A percentile compares a stretch with the other conserved stretches of the same genome.
These are phyloP conservation scores for Arthromyces matolae DNA, from an alignment of 768 basidiomycete species.

Conservation along the genomic window DNA sequence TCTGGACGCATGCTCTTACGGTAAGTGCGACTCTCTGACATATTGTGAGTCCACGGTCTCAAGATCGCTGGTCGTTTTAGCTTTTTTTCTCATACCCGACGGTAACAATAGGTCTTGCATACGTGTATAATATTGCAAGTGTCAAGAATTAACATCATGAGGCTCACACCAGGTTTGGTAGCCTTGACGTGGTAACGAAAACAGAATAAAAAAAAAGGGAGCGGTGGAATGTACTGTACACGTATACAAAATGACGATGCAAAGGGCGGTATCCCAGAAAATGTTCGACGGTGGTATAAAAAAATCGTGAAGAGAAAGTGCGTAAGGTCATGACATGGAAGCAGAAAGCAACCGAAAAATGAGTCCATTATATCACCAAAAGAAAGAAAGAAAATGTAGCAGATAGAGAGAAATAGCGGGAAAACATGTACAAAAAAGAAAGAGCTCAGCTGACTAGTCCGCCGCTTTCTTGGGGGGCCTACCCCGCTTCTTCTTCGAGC, in stretches of 20 bases:
- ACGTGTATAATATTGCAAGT: conserved; percentile 13
- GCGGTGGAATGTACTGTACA: conserved; percentile 16
- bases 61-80: conserved; percentile 9
- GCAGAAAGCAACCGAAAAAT: conserved; percentile 4
- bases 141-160: conserved; percentile 18
- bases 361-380: conserved; percentile 10
- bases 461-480: conserved; percentile 58
- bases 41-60: conserved; percentile 15
- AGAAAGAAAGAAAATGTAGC: conserved; percentile 20
- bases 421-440: conserved; percentile 18
- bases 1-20: conserved; percentile 17
- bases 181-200: too few species aligned
- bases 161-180: conserved; percentile 18
- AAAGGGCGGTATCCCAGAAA: conserved; percentile 21
- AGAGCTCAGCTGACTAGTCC: conserved; percentile 19
- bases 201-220: conserved; percentile 24
- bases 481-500: conserved; percentile 66
- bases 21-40: too few species aligned
- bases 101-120: neutral
- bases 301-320: conserved; percentile 23
- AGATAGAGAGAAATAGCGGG: conserved; percentile 18
- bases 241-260: conserved; percentile 34
- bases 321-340: conserved; percentile 37
- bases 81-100: conserved; percentile 12
- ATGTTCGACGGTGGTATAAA: conserved; percentile 18